Evolutionary conservation across 225 moss, liverwort and hornwort genomes (phyloP).

Genomic region (Takakia lepidozioides): DNA sequence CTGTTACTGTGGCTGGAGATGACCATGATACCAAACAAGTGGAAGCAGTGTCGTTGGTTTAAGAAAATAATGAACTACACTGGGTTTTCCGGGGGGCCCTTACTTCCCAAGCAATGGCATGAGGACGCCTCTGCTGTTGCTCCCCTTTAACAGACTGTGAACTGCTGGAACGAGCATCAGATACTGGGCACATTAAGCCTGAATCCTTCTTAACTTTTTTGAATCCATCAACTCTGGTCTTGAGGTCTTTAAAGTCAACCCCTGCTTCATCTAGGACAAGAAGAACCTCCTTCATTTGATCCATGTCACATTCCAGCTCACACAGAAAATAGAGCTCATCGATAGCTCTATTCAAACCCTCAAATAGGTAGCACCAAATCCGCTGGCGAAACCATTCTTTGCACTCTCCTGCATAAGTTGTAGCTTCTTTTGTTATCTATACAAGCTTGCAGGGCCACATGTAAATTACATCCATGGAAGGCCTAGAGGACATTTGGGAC

Average conservation of each 20-base stretch:
- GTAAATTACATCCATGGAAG: no score
- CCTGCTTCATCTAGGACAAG: conserved; percentile 33
- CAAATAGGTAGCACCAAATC: conserved; percentile 37
- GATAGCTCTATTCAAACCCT: conserved; percentile 30
- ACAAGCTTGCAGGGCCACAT: no score
- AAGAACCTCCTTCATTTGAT: conserved; percentile 31
- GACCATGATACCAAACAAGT: no score
- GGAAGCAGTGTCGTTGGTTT: no score
- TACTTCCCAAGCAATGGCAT: conserved; percentile 34
- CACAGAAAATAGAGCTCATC: conserved; percentile 35
- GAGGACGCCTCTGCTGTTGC: conserved; percentile 21
- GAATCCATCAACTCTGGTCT: conserved; percentile 29
- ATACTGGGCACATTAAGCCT: conserved; percentile 12
- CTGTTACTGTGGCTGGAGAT: no score
- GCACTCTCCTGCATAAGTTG: conserved; percentile 12
- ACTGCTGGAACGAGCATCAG: conserved; percentile 17
- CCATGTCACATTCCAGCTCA: conserved; percentile 32
- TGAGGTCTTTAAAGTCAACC: conserved; percentile 31
- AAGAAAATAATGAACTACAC: no score
- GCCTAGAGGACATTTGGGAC: no score
- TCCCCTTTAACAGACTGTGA: conserved; percentile 21
- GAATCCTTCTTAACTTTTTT: conserved; percentile 17
- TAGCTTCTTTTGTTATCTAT: no score
- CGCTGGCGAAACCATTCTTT: conserved; percentile 31
- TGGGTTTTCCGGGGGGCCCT: no score